Evolutionary conservation across 176 grass and related monocot genomes (phyloP), one percentile per base, ranked within the genome.

Genomic region (Zizania latifolia): DNA sequence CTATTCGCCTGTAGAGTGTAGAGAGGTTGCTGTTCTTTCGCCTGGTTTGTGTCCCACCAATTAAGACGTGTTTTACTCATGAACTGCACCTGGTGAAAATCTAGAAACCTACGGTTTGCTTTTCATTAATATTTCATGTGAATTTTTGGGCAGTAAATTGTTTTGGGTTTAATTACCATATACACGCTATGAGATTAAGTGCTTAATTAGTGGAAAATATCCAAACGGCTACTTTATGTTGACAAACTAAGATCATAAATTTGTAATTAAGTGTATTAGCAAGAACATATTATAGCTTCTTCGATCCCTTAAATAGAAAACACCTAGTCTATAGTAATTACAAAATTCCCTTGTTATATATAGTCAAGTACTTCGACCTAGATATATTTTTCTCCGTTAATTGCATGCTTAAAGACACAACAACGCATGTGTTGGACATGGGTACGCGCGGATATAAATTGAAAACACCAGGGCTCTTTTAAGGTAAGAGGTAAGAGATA

Each of bases 21-120:
- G 43, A 76, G 41, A 86, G 46, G 15, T 64, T 17, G 56, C 7
- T 76, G 59, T 46, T 37, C 65, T 6, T 12, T 32, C 59, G 36
- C 28, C 21, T 58, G 14, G 45, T 74, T 45, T n/a, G 63, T 62
- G 65, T 86, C 35, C 58, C 65, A 63, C n/a, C n/a, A n/a, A n/a
- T n/a, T n/a, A n/a, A 64, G 56, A 70, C 65, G 64, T 81, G 65
- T 64, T 81, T 82, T 76, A 67, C 51, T 50, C 26, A 56, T 81
- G 78, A 21, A 71, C 24, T 23, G 27, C 53, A 70, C 35, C 38
- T 46, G 26, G 54, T 80, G 35, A 70, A 66, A n/a, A n/a, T 73
- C 74, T 63, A 39, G 19, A 55, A 50, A 54, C 69, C 26, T 45
- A 3, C 11, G 15, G 17, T 4, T 38, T 56, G 10, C 5, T 77